phyloP scores from a whole-genome alignment of 2,329 filamentous ascomycete species.

The Magnaporthiopsis incrustans region DNA sequence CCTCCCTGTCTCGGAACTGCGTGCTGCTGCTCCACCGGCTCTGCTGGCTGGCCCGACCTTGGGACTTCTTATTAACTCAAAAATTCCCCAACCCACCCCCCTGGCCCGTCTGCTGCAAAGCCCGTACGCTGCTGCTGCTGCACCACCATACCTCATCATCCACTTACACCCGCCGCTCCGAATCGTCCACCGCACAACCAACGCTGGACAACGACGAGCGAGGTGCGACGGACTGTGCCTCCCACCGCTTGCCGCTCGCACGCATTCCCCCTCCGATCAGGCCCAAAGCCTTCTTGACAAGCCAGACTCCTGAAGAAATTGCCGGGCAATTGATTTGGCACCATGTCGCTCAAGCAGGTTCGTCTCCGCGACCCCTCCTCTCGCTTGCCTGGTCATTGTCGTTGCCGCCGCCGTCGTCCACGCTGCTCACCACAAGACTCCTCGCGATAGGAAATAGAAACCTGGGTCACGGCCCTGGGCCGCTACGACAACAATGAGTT shows the following conservation, averaged over 20 bases:
- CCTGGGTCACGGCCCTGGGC: constrained; percentile 85
- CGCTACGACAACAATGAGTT: constrained; percentile 98
- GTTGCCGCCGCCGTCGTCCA: too few species aligned
- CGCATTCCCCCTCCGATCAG: background rate
- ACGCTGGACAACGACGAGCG: background rate
- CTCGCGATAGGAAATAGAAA: constrained; percentile 80
- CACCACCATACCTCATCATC: constrained; percentile 1
- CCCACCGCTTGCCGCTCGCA: background rate
- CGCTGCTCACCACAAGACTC: background rate
- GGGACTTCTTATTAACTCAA: constrained; percentile 5
- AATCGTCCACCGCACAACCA: background rate
- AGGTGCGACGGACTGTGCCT: constrained; percentile 2
- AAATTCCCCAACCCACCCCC: background rate
- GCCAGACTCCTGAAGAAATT: background rate
- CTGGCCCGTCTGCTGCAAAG: constrained; percentile 1
- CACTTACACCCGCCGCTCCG: background rate
- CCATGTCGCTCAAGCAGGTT: constrained; percentile 35
- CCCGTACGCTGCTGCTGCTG: background rate
- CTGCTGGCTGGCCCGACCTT: background rate
- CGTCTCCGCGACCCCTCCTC: constrained; percentile 8
- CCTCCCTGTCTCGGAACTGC: constrained; percentile 5
- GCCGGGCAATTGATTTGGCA: constrained; percentile 1
- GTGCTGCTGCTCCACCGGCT: background rate
- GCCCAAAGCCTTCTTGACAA: background rate
- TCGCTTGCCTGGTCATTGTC: background rate